Evolutionary conservation across 1,284 basidiomycete genomes (phyloP).

Genomic region (Microbotryum intermedium): DNA sequence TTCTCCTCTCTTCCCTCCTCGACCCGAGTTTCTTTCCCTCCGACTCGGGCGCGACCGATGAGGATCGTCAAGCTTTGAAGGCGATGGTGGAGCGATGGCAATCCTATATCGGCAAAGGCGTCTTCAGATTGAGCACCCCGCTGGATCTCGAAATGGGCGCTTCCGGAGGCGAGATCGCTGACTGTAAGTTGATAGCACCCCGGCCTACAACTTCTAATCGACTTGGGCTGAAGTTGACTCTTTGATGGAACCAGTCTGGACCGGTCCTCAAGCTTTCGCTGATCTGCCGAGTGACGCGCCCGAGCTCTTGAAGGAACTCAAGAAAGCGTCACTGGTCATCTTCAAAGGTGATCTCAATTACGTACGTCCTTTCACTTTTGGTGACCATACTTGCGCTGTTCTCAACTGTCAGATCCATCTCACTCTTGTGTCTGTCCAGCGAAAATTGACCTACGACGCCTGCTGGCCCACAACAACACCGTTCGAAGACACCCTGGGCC

Average conservation of each 20-base stretch:
- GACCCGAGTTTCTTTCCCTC: constrained; percentile 51
- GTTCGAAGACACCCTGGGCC: constrained; percentile 70
- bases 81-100: constrained; percentile 66
- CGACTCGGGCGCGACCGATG: constrained; percentile 34
- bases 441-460: constrained; percentile 78
- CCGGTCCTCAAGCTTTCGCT: constrained; percentile 71
- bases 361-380: constrained; percentile 45
- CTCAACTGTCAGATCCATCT: not conserved
- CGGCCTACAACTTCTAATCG: not conserved
- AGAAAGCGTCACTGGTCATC: constrained; percentile 66
- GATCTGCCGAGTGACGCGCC: constrained; percentile 58
- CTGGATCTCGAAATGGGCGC: constrained; percentile 56
- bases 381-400: not conserved
- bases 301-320: constrained; percentile 53
- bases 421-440: not conserved
- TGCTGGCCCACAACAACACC: constrained; percentile 76
- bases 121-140: constrained; percentile 66
- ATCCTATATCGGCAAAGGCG: constrained; percentile 56
- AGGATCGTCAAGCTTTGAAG: constrained; percentile 43
- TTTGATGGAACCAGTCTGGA: constrained; percentile 57
- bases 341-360: constrained; percentile 96
- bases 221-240: constrained; percentile 41
- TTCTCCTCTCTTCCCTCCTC: constrained; percentile 42
- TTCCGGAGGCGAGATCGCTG: constrained; percentile 22
- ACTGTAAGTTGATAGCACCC: constrained; percentile 23